Percentiles rank a stretch among this genome's conserved stretches.
phyloP scores from a whole-genome alignment of 169 alveolate species.

The Plasmodium cynomolgi region DNA sequence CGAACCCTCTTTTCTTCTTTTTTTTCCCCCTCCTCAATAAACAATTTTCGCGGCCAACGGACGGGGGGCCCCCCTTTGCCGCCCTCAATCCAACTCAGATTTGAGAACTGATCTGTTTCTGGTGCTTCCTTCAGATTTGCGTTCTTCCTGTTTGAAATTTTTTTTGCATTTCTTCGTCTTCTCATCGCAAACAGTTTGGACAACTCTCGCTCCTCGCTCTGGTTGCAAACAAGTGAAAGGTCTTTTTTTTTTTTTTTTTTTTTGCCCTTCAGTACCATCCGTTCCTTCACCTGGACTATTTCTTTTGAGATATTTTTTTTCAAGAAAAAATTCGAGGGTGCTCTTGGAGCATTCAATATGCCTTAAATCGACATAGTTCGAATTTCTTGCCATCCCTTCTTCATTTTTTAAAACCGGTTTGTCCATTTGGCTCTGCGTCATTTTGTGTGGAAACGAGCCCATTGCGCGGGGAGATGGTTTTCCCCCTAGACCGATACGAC shows the following conservation, averaged over 20 bases:
- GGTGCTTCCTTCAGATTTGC: neutral
- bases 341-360: slow-evolving; percentile 17
- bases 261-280: neutral
- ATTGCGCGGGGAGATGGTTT: neutral
- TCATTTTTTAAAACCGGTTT: neutral
- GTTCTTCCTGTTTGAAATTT: neutral
- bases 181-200: neutral
- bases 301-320: slow-evolving; percentile 22
- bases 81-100: neutral
- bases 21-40: neutral
- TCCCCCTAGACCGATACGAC: neutral
- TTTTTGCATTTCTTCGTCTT: neutral
- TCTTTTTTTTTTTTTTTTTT: slow-evolving; percentile 28
- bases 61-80: neutral
- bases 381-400: neutral
- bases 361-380: slow-evolving; percentile 48
- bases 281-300: neutral
- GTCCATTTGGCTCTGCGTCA: neutral
- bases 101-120: slow-evolving; percentile 15
- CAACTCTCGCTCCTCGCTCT: neutral
- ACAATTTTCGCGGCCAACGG: neutral
- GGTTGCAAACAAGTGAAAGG: neutral
- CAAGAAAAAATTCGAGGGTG: slow-evolving; percentile 32
- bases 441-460: neutral
- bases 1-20: neutral